Base-by-base conservation (phyloP, 2,329 filamentous ascomycete genomes). In the Verticillium isaacii region DNA sequence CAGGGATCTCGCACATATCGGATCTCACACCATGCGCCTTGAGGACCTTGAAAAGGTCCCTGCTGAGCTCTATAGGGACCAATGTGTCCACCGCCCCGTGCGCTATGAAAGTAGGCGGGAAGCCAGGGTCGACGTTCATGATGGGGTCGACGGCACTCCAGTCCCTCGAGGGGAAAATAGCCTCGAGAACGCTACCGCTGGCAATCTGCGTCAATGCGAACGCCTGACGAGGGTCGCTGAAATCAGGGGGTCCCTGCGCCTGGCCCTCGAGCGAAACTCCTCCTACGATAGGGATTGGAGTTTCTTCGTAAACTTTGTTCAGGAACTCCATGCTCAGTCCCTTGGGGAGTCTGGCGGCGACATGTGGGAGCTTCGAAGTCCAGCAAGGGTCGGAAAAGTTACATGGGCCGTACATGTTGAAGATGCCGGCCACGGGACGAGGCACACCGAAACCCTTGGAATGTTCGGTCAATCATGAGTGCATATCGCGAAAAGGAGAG, bases 211-310 rank as follows among this genome's bases (percentile, higher is more conserved):
- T 76, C 32, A 78, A 69, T 0, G 76, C 76, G 59, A 75, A 80
- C 0, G 75, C 75, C 32, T 74, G 71, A 19, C 77, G 70, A 0
- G 75, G 71, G 17, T 74, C 72, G 2, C 63, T 66, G 61, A 78
- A 77, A 56, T 75, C 66, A 0, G 75, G 75, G 0, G 68, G 70
- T 6, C 70, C 72, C 4, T 65, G 58, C 7, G 63, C 64, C 52
- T 78, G 77, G 14, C 77, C 77, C 60, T 79, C 77, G 1, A 80
- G 69, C 1, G 76, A 78, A 15, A 78, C 73, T 5, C 73, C 74
- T 8, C 75, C 75, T 1, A 66, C 65, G 36, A 72, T 77, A 0
- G 77, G 76, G 2, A 77, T 63, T 1, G 76, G 76, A 0, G 66
- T 29, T 57, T 77, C 71, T 2, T 70, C 64, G 62, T 75, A 79